Conservation (phyloP, 2,329 filamentous ascomycete genomes). For the Shiraia sp. region DNA sequence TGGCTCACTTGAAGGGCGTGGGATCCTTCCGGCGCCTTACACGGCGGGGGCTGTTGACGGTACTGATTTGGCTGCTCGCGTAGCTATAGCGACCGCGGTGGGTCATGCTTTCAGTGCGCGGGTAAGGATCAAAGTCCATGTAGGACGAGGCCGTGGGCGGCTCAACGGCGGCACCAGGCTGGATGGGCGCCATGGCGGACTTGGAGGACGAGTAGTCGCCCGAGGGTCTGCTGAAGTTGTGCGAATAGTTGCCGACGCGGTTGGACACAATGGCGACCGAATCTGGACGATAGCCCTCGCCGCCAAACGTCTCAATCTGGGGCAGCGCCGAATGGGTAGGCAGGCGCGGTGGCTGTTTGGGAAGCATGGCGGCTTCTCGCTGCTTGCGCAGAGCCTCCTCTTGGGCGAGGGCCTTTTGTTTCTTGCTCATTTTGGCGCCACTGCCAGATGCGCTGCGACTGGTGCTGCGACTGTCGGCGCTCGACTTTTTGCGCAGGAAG, state of each 20-base stretch:
- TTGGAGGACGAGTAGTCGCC: constrained; percentile 21
- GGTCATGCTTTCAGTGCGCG: constrained; percentile 90
- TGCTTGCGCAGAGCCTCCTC: constrained; percentile 60
- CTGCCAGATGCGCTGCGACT: constrained; percentile 35
- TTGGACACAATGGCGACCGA: constrained; percentile 64
- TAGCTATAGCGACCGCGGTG: constrained; percentile 96
- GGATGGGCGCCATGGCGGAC: constrained; percentile 42
- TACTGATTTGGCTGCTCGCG: constrained; percentile 86
- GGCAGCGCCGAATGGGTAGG: constrained; percentile 53
- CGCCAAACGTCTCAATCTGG: constrained; percentile 62
- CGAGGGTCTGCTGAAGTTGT: constrained; percentile 44
- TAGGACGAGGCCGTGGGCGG: constrained; percentile 40
- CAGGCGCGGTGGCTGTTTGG: constrained; percentile 63
- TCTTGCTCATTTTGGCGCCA: constrained; percentile 56
- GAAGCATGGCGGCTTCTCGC: constrained; percentile 59
- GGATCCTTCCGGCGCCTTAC: constrained; percentile 95
- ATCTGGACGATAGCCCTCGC: constrained; percentile 65
- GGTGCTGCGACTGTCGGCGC: constrained; percentile 11
- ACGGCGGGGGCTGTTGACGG: constrained; percentile 88
- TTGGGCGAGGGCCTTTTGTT: constrained; percentile 55
- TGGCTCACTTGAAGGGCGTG: constrained; percentile 89
- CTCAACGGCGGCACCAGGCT: constrained; percentile 61
- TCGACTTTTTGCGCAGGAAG: constrained; percentile 36
- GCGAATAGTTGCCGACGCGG: constrained; percentile 50
- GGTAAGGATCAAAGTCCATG: constrained; percentile 74